These are phyloP conservation scores for Desmodesmus armatus DNA, from an alignment of 139 green algal species.

Conservation along the genomic window DNA sequence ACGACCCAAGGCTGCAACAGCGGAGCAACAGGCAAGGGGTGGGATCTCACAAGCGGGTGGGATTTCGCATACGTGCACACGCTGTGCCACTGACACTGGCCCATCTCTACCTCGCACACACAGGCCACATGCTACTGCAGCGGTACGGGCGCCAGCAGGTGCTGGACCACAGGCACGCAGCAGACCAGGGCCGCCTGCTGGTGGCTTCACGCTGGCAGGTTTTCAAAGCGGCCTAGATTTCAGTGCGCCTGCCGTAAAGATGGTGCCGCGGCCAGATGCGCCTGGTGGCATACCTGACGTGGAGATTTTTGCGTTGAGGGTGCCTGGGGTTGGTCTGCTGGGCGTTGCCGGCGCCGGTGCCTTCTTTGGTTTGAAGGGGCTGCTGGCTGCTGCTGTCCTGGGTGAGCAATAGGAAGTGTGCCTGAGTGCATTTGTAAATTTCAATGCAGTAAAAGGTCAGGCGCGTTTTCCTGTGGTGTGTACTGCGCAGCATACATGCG, in stretches of 20 bases:
- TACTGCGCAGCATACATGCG: too few species aligned
- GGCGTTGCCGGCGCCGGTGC: not conserved
- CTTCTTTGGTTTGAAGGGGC: slow-evolving; percentile 10
- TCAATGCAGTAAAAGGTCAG: too few species aligned
- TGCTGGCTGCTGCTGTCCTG: not conserved
- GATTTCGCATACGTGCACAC: not conserved
- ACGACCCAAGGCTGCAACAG: slow-evolving; percentile 13
- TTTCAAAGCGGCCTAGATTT: not conserved
- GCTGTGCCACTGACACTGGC: not conserved
- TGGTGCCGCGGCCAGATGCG: not conserved
- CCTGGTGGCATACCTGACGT: not conserved
- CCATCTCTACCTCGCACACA: too few species aligned
- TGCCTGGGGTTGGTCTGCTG: slow-evolving; percentile 9
- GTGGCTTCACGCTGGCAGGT: too few species aligned
- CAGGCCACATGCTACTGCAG: too few species aligned
- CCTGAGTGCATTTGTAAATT: too few species aligned
- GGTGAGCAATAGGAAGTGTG: too few species aligned
- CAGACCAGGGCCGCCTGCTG: not conserved
- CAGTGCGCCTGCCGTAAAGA: not conserved
- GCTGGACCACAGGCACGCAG: not conserved
- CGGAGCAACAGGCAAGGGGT: too few species aligned
- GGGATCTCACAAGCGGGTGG: too few species aligned
- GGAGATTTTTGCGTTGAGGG: slow-evolving; percentile 8
- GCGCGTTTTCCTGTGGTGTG: too few species aligned
- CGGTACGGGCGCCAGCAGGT: not conserved